Conservation (phyloP, 768 basidiomycete genomes). For the Lactifluus piperatus region DNA sequence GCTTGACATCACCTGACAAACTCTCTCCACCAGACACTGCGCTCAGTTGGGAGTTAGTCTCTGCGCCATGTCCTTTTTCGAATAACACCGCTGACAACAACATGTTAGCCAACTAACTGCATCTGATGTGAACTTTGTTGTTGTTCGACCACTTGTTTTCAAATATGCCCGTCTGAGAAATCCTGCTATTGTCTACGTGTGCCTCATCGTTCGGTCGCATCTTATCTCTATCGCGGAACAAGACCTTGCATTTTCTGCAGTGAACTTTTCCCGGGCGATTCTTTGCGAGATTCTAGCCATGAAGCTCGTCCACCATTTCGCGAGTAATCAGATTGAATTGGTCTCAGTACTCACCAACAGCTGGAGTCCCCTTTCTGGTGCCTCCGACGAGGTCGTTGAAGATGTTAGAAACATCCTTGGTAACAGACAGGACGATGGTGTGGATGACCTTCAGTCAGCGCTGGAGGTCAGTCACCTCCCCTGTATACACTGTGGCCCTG, state of each 20-base stretch:
- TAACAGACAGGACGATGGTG: conserved; percentile 45
- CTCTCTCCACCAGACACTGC: conserved; percentile 40
- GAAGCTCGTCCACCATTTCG: conserved; percentile 73
- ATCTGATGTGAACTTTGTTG: conserved; percentile 71
- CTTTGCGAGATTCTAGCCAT: conserved; percentile 86
- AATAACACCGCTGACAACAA: conserved; percentile 8
- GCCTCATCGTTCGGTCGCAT: conserved; percentile 69
- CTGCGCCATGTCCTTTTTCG: conserved; percentile 5
- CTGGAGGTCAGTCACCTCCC: conserved; percentile 56
- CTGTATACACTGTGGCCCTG: not conserved
- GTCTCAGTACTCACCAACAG: conserved; percentile 70
- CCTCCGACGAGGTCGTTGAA: conserved; percentile 53
- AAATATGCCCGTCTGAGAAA: conserved; percentile 75
- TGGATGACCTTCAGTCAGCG: conserved; percentile 69
- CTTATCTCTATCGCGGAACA: conserved; percentile 61
- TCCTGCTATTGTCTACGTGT: conserved; percentile 65
- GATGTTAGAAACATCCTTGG: conserved; percentile 53
- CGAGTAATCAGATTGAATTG: conserved; percentile 66
- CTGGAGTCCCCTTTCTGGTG: conserved; percentile 83
- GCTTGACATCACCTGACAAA: not conserved
- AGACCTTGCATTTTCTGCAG: conserved; percentile 68
- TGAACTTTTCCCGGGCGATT: conserved; percentile 63
- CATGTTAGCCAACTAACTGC: conserved; percentile 64
- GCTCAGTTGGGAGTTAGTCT: conserved; percentile 70
- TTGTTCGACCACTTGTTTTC: conserved; percentile 67